phyloP scores from a whole-genome alignment of 192 early-diverging fungal species.

The Coemansia sp. region DNA sequence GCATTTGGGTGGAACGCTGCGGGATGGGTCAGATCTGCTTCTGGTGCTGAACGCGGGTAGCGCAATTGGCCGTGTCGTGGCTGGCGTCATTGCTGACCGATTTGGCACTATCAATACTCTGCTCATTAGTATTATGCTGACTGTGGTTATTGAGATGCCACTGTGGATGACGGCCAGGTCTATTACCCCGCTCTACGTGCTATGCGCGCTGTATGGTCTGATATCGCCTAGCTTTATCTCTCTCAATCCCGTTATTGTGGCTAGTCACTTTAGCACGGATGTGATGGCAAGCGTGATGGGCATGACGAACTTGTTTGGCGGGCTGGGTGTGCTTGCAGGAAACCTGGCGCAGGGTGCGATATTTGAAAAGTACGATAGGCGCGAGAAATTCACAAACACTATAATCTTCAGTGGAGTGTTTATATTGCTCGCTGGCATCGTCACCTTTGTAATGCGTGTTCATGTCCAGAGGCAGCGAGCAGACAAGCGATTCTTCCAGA shows the following conservation, averaged over 20 bases:
- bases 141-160: constrained; percentile 32
- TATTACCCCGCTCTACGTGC: constrained; percentile 26
- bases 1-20: constrained; percentile 21
- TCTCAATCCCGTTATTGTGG: constrained; percentile 43
- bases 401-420: constrained; percentile 47
- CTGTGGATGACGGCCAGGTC: constrained; percentile 40
- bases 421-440: constrained; percentile 32
- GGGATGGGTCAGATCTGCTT: constrained; percentile 33
- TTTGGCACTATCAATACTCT: constrained; percentile 42
- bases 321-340: constrained; percentile 32
- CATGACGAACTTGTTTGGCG: constrained; percentile 44
- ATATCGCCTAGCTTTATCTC: constrained; percentile 48
- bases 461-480: constrained; percentile 11
- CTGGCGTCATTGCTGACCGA: constrained; percentile 36
- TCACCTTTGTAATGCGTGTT: constrained; percentile 13
- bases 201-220: constrained; percentile 39
- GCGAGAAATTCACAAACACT: constrained; percentile 37
- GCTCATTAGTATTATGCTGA: constrained; percentile 16
- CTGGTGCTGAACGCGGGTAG: constrained; percentile 39
- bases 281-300: constrained; percentile 41
- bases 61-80: constrained; percentile 30
- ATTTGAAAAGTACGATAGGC: constrained; percentile 45
- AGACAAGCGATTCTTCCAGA: constrained; percentile 13
- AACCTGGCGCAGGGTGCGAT: constrained; percentile 45
- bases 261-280: constrained; percentile 24